phyloP scores from a whole-genome alignment of 2,329 filamentous ascomycete species.

The Chalaropsis thielavioides region DNA sequence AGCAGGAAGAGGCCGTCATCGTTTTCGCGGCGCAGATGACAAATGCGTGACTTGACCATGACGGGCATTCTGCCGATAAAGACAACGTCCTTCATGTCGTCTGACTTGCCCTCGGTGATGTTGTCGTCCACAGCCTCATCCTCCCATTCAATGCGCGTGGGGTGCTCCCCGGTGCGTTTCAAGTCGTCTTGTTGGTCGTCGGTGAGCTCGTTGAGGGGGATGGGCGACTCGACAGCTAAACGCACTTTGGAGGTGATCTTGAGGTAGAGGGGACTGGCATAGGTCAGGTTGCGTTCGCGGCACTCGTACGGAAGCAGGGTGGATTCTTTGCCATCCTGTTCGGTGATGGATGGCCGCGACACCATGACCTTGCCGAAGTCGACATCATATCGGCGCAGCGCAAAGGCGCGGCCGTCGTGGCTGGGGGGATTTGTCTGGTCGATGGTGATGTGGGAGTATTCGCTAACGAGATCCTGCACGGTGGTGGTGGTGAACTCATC shows the following conservation, averaged over 20 bases:
- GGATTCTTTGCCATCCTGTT: constrained; percentile 77
- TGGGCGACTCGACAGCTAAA: constrained; percentile 62
- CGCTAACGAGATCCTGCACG: constrained; percentile 85
- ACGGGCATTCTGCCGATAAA: constrained; percentile 94
- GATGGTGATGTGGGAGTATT: constrained; percentile 81
- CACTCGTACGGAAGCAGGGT: constrained; percentile 88
- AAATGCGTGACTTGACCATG: constrained; percentile 96
- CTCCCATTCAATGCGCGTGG: constrained; percentile 46
- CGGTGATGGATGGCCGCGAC: constrained; percentile 77
- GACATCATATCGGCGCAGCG: constrained; percentile 85
- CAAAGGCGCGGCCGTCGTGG: constrained; percentile 62
- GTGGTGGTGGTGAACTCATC: constrained; percentile 92
- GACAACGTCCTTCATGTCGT: constrained; percentile 53
- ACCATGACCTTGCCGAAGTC: constrained; percentile 85
- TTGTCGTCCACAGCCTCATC: constrained; percentile 35
- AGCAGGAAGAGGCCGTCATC: constrained; percentile 80
- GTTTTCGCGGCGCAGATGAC: constrained; percentile 67
- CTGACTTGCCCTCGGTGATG: constrained; percentile 26
- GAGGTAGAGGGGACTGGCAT: constrained; percentile 80
- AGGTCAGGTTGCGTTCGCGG: constrained; percentile 87
- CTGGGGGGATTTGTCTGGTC: constrained; percentile 77
- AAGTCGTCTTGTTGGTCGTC: constrained; percentile 45
- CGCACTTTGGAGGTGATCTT: constrained; percentile 75
- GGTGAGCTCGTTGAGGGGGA: constrained; percentile 54
- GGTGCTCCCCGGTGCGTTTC: constrained; percentile 39